Conservation (phyloP, 768 basidiomycete genomes). For the Psilocybe tampanensis region DNA sequence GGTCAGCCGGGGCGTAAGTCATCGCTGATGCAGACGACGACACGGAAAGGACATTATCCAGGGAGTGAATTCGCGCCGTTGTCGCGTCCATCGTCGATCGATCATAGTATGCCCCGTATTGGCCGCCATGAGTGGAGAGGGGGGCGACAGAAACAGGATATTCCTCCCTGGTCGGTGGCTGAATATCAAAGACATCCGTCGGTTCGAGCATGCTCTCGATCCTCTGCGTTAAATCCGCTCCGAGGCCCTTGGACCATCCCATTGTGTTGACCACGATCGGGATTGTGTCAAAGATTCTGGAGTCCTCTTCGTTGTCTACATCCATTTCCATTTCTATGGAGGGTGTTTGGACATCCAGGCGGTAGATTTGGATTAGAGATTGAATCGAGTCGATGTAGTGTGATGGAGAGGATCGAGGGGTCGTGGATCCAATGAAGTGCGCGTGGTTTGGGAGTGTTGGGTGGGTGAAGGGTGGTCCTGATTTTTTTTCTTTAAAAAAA, state of each 20-base stretch:
- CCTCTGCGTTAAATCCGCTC: slow-evolving; percentile 71
- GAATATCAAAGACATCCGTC: slow-evolving; percentile 59
- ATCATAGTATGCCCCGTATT: slow-evolving; percentile 15
- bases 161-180: slow-evolving; percentile 29
- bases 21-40: slow-evolving; percentile 44
- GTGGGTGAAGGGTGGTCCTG: slow-evolving; percentile 91
- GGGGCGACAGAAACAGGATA: slow-evolving; percentile 14
- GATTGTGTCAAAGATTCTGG: slow-evolving; percentile 55
- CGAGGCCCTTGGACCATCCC: slow-evolving; percentile 96
- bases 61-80: slow-evolving; percentile 36
- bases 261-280: slow-evolving; percentile 95
- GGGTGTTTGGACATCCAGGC: slow-evolving; percentile 64
- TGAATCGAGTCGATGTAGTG: slow-evolving; percentile 74
- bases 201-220: slow-evolving; percentile 72
- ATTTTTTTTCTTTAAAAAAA: too few species aligned
- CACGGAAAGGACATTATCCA: slow-evolving; percentile 34
- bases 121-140: neutral
- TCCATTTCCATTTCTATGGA: slow-evolving; percentile 17
- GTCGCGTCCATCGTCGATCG: slow-evolving; percentile 6
- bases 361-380: slow-evolving; percentile 67
- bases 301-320: slow-evolving; percentile 27
- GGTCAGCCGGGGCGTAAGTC: slow-evolving; percentile 61
- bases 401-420: slow-evolving; percentile 76
- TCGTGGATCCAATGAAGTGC: slow-evolving; percentile 81
- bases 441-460: slow-evolving; percentile 68